phyloP scores from a whole-genome alignment of 306 rosid species.

The Casuarina glauca region DNA sequence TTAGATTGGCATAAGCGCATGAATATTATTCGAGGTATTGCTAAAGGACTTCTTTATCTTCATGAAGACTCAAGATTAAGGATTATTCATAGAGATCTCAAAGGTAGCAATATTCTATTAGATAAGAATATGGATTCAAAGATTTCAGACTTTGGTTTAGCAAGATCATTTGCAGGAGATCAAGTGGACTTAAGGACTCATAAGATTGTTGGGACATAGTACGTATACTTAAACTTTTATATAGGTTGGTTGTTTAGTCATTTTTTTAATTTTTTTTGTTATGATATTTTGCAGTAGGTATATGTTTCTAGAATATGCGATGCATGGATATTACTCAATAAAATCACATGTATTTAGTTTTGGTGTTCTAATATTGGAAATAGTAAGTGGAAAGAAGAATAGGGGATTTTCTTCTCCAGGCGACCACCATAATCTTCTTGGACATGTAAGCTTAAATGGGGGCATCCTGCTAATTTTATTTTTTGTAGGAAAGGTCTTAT shows the following conservation, averaged over 20 bases:
- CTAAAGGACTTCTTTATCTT: slow-evolving; percentile 30
- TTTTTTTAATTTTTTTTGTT: background rate
- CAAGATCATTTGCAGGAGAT: slow-evolving; percentile 50
- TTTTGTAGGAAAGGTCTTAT: background rate
- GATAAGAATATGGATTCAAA: slow-evolving; percentile 55
- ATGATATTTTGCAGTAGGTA: slow-evolving; percentile 40
- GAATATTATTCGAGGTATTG: slow-evolving; percentile 28
- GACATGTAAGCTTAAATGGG: slow-evolving; percentile 36
- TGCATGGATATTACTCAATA: slow-evolving; percentile 37
- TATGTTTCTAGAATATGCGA: slow-evolving; percentile 52
- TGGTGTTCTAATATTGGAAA: slow-evolving; percentile 49
- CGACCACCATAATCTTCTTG: slow-evolving; percentile 43
- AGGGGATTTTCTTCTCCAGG: slow-evolving; percentile 35
- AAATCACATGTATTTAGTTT: slow-evolving; percentile 52
- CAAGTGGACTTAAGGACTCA: slow-evolving; percentile 40
- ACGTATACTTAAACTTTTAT: slow-evolving; percentile 8
- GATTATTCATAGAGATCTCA: slow-evolving; percentile 46
- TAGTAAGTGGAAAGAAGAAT: slow-evolving; percentile 52
- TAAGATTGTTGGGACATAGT: slow-evolving; percentile 57
- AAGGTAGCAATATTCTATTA: slow-evolving; percentile 51
- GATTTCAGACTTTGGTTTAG: slow-evolving; percentile 67
- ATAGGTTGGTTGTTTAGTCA: background rate
- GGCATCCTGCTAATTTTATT: background rate
- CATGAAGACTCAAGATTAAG: slow-evolving; percentile 38
- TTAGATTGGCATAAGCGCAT: slow-evolving; percentile 29